These are phyloP conservation scores for Vaccinium corymbosum DNA, from an alignment of 148 eudicot genomes.

Conservation along the genomic window DNA sequence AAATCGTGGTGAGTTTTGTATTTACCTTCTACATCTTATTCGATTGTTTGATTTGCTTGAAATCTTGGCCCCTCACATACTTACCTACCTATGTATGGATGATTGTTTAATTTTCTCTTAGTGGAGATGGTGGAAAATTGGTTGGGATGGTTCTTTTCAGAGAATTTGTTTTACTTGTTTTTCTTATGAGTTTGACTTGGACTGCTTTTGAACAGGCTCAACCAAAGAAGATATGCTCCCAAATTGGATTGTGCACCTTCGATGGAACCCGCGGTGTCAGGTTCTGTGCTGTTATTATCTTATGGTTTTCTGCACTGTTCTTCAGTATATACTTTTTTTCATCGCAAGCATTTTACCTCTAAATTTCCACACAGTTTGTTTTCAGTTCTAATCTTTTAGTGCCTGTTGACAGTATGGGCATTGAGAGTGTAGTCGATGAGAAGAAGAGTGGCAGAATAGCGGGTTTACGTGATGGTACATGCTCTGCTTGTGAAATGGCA, in stretches of 20 bases:
- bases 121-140: neutral
- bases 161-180: neutral
- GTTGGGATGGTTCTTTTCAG: neutral
- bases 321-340: neutral
- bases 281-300: conserved; percentile 25
- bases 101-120: neutral
- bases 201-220: conserved; percentile 37
- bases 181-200: neutral
- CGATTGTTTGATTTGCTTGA: neutral
- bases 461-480: conserved; percentile 47
- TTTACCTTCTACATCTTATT: neutral
- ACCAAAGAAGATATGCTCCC: conserved; percentile 85
- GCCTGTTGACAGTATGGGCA: conserved; percentile 51
- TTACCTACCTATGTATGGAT: neutral
- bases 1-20: neutral
- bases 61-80: neutral
- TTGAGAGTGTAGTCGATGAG: conserved; percentile 64
- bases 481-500: conserved; percentile 90
- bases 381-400: neutral
- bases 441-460: conserved; percentile 38
- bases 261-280: conserved; percentile 81
- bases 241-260: conserved; percentile 73
- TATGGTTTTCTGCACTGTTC: neutral
- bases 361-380: neutral
- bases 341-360: neutral